Evolutionary conservation across 306 rosid species (phyloP).

Genomic region (Ormosia emarginata): DNA sequence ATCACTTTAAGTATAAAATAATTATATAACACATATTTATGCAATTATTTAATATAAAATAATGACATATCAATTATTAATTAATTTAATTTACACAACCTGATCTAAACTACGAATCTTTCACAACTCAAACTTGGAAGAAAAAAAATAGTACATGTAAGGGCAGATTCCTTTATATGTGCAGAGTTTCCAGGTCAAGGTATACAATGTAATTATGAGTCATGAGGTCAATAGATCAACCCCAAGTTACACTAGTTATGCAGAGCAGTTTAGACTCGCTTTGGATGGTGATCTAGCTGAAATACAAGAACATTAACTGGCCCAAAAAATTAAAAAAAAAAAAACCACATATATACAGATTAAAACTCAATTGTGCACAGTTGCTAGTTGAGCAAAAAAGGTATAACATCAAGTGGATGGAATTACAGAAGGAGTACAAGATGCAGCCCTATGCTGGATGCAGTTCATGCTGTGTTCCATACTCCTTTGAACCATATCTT

Average conservation of each 20-base stretch:
- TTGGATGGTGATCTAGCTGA: constrained; percentile 20
- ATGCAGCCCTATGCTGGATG: constrained; percentile 48
- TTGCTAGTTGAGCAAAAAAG: constrained; percentile 29
- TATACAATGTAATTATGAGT: constrained; percentile 25
- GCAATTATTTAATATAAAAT: too few species aligned
- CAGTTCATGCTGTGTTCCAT: constrained; percentile 63
- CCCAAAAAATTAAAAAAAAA: constrained; percentile 17
- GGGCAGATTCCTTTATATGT: constrained; percentile 19
- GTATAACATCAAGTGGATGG: constrained; percentile 34
- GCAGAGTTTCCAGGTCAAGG: constrained; percentile 28
- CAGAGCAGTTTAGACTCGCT: constrained; percentile 19
- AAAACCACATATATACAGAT: constrained; percentile 34
- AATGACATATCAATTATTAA: too few species aligned
- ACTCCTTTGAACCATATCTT: constrained; percentile 85
- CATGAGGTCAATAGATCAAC: constrained; percentile 18
- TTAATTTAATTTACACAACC: not conserved
- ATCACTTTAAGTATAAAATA: too few species aligned
- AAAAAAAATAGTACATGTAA: not conserved
- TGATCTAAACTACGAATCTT: not conserved
- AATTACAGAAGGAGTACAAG: constrained; percentile 51
- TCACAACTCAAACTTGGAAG: not conserved
- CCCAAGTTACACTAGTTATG: constrained; percentile 28
- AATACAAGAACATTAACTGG: constrained; percentile 11
- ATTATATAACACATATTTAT: not conserved
- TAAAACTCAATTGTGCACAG: constrained; percentile 27